Percentiles rank a stretch among this genome's conserved stretches.
Evolutionary conservation across 306 rosid species (phyloP).

Genomic region (Notholithocarpus densiflorus): DNA sequence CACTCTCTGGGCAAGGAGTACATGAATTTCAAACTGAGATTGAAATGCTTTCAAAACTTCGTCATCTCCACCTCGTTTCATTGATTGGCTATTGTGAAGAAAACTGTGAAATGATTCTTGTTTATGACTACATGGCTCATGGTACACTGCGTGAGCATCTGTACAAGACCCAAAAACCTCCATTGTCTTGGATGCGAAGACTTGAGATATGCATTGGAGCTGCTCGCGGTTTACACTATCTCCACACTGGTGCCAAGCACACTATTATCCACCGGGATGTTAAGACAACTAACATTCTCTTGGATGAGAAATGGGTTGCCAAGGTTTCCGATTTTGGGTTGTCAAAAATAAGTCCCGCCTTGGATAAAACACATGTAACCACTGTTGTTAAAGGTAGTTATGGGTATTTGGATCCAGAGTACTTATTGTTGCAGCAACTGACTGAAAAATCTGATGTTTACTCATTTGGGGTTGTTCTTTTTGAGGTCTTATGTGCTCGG

Average conservation of each 20-base stretch:
- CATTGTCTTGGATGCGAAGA: constrained; percentile 24
- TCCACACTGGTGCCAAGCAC: constrained; percentile 92
- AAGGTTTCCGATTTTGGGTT: constrained; percentile 90
- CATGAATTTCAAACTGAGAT: constrained; percentile 98
- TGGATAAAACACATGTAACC: neutral
- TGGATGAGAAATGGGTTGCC: constrained; percentile 96
- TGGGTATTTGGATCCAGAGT: constrained; percentile 56
- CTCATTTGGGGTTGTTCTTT: constrained; percentile 57
- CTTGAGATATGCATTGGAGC: constrained; percentile 76
- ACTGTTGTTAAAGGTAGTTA: constrained; percentile 57
- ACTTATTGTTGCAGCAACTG: constrained; percentile 48
- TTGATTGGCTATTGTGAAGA: constrained; percentile 93
- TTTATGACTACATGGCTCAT: constrained; percentile 86
- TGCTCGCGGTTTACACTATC: constrained; percentile 22
- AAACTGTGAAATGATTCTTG: constrained; percentile 92
- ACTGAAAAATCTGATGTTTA: constrained; percentile 55
- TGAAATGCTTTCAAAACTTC: constrained; percentile 97
- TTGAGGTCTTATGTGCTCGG: constrained; percentile 55
- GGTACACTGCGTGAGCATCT: constrained; percentile 93
- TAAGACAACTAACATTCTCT: constrained; percentile 89
- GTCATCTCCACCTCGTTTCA: constrained; percentile 94
- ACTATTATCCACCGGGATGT: constrained; percentile 95
- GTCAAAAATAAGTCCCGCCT: too few relatives aligned
- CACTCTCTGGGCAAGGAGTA: constrained; percentile 92
- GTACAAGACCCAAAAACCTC: constrained; percentile 74